Percentiles rank a stretch among this genome's conserved stretches.
These are phyloP conservation scores for Lodderomyces margitis DNA, from an alignment of 1,139 yeast genomes.

Conservation along the genomic window DNA sequence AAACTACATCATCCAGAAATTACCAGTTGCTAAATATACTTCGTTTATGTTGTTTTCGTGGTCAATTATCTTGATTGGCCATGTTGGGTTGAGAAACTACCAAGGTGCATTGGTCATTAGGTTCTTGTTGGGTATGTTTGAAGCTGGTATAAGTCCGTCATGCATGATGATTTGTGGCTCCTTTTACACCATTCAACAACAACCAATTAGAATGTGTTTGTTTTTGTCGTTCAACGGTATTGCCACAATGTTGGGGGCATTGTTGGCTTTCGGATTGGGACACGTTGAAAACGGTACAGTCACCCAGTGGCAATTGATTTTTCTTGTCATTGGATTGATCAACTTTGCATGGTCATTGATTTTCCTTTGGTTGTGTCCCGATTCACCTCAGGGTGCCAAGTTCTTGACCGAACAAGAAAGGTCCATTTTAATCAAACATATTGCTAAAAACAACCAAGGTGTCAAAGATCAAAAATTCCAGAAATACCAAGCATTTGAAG, in stretches of 20 bases:
- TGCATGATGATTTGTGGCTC: constrained; percentile 25
- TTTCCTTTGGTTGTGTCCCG: constrained; percentile 32
- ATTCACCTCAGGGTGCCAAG: constrained; percentile 40
- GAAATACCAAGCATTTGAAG: constrained; percentile 23
- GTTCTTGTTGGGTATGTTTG: constrained; percentile 39
- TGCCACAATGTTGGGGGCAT: constrained; percentile 32
- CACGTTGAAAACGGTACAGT: constrained; percentile 26
- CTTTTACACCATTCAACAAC: constrained; percentile 27
- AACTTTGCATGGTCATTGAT: constrained; percentile 25
- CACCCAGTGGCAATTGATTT: constrained; percentile 27
- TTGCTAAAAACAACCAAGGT: constrained; percentile 27
- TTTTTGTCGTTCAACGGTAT: constrained; percentile 30
- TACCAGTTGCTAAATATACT: constrained; percentile 53
- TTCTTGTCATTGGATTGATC: constrained; percentile 48
- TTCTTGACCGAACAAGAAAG: constrained; percentile 40
- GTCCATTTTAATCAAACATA: constrained; percentile 21
- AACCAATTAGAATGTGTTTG: constrained; percentile 33
- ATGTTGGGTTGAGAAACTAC: constrained; percentile 42
- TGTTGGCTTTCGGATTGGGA: constrained; percentile 34
- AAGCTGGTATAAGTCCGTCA: constrained; percentile 35
- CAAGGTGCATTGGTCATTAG: constrained; percentile 51
- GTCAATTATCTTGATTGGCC: constrained; percentile 51
- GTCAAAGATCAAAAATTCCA: constrained; percentile 22
- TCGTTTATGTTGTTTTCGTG: constrained; percentile 45
- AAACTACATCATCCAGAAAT: constrained; percentile 48